A percentile compares a stretch with the other conserved stretches of the same genome.
These are phyloP conservation scores for Periglandula ipomoeae DNA, from an alignment of 2,329 filamentous ascomycete genomes.

Conservation along the genomic window DNA sequence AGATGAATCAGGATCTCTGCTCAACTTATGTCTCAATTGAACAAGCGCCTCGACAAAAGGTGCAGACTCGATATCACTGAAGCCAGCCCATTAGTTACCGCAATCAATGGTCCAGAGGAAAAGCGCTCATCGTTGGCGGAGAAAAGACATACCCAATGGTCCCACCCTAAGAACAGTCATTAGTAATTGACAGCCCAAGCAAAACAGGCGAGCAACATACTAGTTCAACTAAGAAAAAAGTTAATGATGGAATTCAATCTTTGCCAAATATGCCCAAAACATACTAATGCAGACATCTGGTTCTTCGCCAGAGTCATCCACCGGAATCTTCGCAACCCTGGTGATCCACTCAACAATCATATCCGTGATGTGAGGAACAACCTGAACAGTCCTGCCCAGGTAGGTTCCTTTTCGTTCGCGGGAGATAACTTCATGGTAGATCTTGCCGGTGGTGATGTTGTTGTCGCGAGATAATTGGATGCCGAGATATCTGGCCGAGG, in stretches of 20 bases:
- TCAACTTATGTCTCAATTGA: slow-evolving; percentile 64
- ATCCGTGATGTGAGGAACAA: slow-evolving; percentile 86
- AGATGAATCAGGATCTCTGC: slow-evolving; percentile 50
- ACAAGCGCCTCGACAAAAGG: slow-evolving; percentile 83
- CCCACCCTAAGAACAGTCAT: slow-evolving; percentile 39
- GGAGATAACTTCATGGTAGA: slow-evolving; percentile 51
- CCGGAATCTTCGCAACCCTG: slow-evolving; percentile 73
- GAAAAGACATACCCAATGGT: slow-evolving; percentile 38
- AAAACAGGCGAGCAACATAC: slow-evolving; percentile 15
- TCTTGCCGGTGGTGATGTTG: slow-evolving; percentile 97
- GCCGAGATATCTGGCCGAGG: slow-evolving; percentile 60
- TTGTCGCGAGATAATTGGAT: slow-evolving; percentile 76
- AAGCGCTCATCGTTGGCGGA: no score
- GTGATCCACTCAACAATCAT: slow-evolving; percentile 91
- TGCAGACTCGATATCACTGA: slow-evolving; percentile 67
- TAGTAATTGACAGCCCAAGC: neutral
- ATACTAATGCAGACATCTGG: slow-evolving; percentile 90
- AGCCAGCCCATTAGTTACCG: neutral
- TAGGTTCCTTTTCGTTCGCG: slow-evolving; percentile 57
- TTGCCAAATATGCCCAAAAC: slow-evolving; percentile 14
- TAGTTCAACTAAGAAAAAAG: slow-evolving; percentile 23
- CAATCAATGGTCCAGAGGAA: neutral
- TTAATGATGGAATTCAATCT: slow-evolving; percentile 9
- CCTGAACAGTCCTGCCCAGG: slow-evolving; percentile 79
- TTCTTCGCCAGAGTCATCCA: slow-evolving; percentile 72